Evolutionary conservation across 2,329 filamentous ascomycete genomes (phyloP), one percentile per base, ranked within the genome.

Genomic region (Rhynchosporium graminicola): DNA sequence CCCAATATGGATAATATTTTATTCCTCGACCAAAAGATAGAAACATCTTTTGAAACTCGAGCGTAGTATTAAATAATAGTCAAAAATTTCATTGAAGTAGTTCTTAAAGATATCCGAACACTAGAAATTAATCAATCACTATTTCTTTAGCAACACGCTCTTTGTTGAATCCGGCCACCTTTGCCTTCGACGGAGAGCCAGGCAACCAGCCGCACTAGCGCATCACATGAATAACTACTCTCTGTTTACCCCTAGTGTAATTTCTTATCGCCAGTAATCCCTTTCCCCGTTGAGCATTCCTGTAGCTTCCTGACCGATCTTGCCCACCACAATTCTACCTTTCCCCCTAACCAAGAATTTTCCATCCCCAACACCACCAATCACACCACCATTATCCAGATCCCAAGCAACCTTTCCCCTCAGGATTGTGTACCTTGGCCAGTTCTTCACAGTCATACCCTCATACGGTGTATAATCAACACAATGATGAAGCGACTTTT

Each of bases 381-480:
- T 46, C 5, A 70, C 31, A 28, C 65, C 67, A 9, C 60, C 67
- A 20, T 56, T 38, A 52, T 70, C 68, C 38, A 67, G 42, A 68
- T 68, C 68, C 68, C 68, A 70, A 29, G 68, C 63, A 31, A 62
- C 57, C 50, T 64, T 66, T 3, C 68, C 68, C 42, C 67, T 66
- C 61, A 70, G 50, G 28, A 69, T 55, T 9, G 68, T 69, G 56
- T 60, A 66, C 31, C 65, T 60, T 6, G 68, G 68, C 67, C 68
- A 70, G 54, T 69, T 68, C 47, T 60, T 66, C 5, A 70, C 64
- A 2, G 43, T 63, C 67, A 68, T 68, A 0, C 67, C 66, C 46
- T 69, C 68, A 61, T 65, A 70, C 2, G 67, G 68, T 1, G 66
- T 68, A 60, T 70, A 70, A 58, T 70, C 68, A 29, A 70, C 67